phyloP scores from a whole-genome alignment of 371 early-diverging fungal genomes.

The Apophysomyces sp. region DNA sequence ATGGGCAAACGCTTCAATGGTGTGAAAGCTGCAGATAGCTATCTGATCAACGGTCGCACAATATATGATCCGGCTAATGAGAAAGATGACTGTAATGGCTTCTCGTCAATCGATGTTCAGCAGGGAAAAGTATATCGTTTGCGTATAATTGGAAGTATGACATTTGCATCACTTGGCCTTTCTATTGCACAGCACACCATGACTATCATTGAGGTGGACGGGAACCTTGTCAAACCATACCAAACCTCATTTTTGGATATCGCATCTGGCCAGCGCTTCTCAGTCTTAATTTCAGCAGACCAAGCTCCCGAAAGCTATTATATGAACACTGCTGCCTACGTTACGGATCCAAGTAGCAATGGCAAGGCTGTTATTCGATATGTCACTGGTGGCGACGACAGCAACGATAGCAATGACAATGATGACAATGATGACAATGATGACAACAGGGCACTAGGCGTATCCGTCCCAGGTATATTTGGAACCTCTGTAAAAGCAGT shows the following conservation, averaged over 20 bases:
- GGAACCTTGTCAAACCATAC: slow-evolving; percentile 17
- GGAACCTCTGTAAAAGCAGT: neutral
- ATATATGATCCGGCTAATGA: slow-evolving; percentile 12
- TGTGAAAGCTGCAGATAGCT: slow-evolving; percentile 34
- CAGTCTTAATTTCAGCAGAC: slow-evolving; percentile 17
- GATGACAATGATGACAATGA: neutral
- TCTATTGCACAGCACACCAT: slow-evolving; percentile 40
- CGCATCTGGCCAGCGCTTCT: slow-evolving; percentile 26
- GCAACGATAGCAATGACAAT: neutral
- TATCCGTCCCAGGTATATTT: neutral
- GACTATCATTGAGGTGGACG: slow-evolving; percentile 50
- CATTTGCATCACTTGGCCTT: slow-evolving; percentile 30
- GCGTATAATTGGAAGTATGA: slow-evolving; percentile 37
- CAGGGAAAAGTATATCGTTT: slow-evolving; percentile 37
- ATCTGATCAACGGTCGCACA: slow-evolving; percentile 44
- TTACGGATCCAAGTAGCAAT: neutral
- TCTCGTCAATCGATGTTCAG: slow-evolving; percentile 31
- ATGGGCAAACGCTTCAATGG: slow-evolving; percentile 19
- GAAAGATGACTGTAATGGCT: slow-evolving; percentile 21
- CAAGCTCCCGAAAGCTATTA: slow-evolving; percentile 13
- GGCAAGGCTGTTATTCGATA: slow-evolving; percentile 20
- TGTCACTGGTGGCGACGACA: neutral
- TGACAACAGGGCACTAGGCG: neutral
- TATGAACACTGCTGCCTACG: slow-evolving; percentile 3
- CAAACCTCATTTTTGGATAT: slow-evolving; percentile 11